Conservation (phyloP, 2,329 filamentous ascomycete genomes). For the Plenodomus biglobosus region DNA sequence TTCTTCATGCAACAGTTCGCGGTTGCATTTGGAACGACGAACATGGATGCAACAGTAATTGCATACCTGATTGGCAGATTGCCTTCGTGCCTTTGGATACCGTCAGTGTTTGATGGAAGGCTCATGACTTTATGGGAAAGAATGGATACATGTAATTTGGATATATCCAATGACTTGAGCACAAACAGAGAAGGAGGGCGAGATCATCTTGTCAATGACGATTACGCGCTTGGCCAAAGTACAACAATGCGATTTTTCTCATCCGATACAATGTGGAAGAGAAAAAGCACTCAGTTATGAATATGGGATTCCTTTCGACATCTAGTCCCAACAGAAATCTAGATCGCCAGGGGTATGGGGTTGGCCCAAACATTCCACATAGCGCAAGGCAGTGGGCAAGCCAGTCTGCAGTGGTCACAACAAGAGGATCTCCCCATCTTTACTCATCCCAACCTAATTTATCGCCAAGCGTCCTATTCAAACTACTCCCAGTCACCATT, state of each 20-base stretch:
- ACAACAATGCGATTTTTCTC: slow-evolving; percentile 21
- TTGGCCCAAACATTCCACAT: neutral
- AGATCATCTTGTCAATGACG: slow-evolving; percentile 6
- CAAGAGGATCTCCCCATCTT: neutral
- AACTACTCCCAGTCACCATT: too few species aligned
- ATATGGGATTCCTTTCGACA: too few species aligned
- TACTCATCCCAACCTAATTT: neutral
- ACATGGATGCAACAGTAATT: neutral
- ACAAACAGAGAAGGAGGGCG: slow-evolving; percentile 14
- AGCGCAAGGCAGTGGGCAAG: neutral
- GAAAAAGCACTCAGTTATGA: neutral
- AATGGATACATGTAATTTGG: slow-evolving; percentile 2
- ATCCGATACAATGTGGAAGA: neutral
- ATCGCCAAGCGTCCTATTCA: too few species aligned
- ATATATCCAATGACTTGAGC: neutral
- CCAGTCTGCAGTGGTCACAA: neutral
- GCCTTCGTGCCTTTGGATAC: slow-evolving; percentile 25
- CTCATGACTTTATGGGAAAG: slow-evolving; percentile 19
- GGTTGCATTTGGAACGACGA: neutral
- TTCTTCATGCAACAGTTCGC: neutral
- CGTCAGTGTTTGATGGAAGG: slow-evolving; percentile 21
- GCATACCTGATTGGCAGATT: neutral
- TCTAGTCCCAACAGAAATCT: too few species aligned
- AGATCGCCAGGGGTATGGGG: too few species aligned
- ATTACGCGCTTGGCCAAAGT: slow-evolving; percentile 20